A percentile compares a stretch with the other conserved stretches of the same genome.
Conservation (phyloP, 306 rosid genomes). For the Trifolium dubium region DNA sequence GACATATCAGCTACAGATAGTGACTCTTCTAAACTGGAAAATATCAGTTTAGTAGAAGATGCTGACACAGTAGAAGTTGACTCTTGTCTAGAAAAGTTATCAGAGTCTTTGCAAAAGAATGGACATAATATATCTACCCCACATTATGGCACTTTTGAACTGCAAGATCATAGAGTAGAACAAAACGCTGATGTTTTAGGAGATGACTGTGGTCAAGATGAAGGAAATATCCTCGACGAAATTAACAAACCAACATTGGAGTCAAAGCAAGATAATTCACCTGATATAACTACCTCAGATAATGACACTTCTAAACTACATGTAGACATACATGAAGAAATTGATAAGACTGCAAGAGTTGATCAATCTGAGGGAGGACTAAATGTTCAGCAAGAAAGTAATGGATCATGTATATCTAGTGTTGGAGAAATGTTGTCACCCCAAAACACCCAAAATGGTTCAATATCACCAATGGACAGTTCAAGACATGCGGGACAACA, state of each 20-base stretch:
- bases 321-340: slow-evolving; percentile 38
- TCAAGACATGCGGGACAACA: slow-evolving; percentile 37
- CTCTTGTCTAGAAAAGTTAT: slow-evolving; percentile 24
- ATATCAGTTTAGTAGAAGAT: not conserved
- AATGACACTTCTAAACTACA: slow-evolving; percentile 34
- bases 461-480: slow-evolving; percentile 47
- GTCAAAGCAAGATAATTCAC: slow-evolving; percentile 39
- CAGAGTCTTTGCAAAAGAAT: slow-evolving; percentile 44
- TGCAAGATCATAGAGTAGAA: slow-evolving; percentile 7
- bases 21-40: slow-evolving; percentile 35
- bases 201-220: not conserved
- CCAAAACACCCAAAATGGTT: slow-evolving; percentile 48
- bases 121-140: slow-evolving; percentile 20
- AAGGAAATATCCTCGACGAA: not conserved
- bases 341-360: slow-evolving; percentile 29
- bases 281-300: not conserved
- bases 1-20: slow-evolving; percentile 33
- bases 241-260: slow-evolving; percentile 35
- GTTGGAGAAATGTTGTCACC: slow-evolving; percentile 35
- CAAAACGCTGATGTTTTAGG: not conserved
- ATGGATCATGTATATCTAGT: slow-evolving; percentile 32
- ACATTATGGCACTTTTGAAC: slow-evolving; percentile 33
- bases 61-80: not conserved
- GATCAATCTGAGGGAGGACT: slow-evolving; percentile 37
- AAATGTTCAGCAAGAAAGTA: not conserved